Base-by-base conservation (phyloP, 2,329 filamentous ascomycete species). In the Drechslerella stenobrocha region DNA sequence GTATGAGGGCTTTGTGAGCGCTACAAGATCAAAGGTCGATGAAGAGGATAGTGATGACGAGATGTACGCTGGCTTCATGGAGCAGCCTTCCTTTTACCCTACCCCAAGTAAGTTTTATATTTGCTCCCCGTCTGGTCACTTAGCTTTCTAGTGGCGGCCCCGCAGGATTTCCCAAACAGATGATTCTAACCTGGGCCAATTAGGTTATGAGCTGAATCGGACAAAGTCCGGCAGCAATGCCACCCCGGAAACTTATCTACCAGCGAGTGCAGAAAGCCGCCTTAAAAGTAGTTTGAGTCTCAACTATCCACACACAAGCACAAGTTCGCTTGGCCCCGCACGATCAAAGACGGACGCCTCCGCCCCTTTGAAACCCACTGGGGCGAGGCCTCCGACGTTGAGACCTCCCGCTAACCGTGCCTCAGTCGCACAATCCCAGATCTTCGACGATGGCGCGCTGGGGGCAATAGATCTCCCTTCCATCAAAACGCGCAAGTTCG, bases 321-420 rank as follows among this genome's bases (percentile, higher is more conserved):
- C 63, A 52, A 60, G 50, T 60, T 50, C 55, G 50, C n/a, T 60
- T 67, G 55, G 55, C 60, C 63, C 63, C 55, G 55, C 55, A 35
- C 84, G 93, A 61, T 96, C 93, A 32, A 91, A 95, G 77, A 98
- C 93, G 6, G 93, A 98, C 78, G 91, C 91, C 35, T 88, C 95
- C 35, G 87, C 69, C 35, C 70, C 72, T 64, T 50, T 66, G 52
- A 69, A 69, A 53, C 64, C 64, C 37, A 52, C 56, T 53, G 64
- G 64, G 58, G 64, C 64, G 50, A 52, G 64, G 45, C 64, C 64
- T 52, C 64, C 64, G 56, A 71, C 70, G 52, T 58, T 61, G 45
- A 70, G 70, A 63, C 57, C 57, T 56, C 66, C 70, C 28, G 61
- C 55, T 55, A 72, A 72, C 48, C 70, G 69, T 40, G 52, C 70